Base-by-base conservation (phyloP, 2,329 filamentous ascomycete genomes). In the Sporothrix schenckii region DNA sequence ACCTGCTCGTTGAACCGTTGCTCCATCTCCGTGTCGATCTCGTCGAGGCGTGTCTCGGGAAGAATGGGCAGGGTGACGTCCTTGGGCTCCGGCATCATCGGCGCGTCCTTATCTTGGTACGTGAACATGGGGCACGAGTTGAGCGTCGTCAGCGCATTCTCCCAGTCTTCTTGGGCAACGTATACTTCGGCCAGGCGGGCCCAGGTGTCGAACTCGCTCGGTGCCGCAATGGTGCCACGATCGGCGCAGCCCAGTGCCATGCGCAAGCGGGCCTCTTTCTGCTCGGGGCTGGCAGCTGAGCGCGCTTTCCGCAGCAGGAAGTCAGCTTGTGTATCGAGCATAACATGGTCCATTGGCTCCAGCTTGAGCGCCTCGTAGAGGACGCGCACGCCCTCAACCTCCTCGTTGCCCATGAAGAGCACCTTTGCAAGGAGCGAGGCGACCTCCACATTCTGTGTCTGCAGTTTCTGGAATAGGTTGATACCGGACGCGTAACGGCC, bases 71-170 rank as follows among this genome's bases (percentile, higher is more conserved):
- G 86, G 75, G 92, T 89, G 54, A 98, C 91, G 70, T 93, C 92
- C 76, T 91, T 91, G 0, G 95, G 94, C 77, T 97, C 93, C 1
- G 95, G 95, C 91, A 98, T 94, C 72, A 95, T 83, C 3, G 95
- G 95, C 6, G 93, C 91, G 79, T 99, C 95, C 80, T 97, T 98
- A 81, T 99, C 95, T 80, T 98, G 95, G 80, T 99, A 98, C 7
- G 95, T 99, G 80, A 99, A 99, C 95, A 99, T 99, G 10, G 95
- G 95, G 80, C 95, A 99, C 21, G 95, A 99, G 81, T 99, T 99
- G 68, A 99, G 86, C 4, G 95, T 98, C 5, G 97, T 89, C 30
- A 99, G 86, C 0, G 95, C 95, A 75, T 98, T 89, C 77, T 98
- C 95, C 93, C 95, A 99, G 78, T 97, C 92, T 79, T 99, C 95